These are phyloP conservation scores for Mortierella sp. DNA, from an alignment of 371 early-diverging fungal species.

Conservation along the genomic window DNA sequence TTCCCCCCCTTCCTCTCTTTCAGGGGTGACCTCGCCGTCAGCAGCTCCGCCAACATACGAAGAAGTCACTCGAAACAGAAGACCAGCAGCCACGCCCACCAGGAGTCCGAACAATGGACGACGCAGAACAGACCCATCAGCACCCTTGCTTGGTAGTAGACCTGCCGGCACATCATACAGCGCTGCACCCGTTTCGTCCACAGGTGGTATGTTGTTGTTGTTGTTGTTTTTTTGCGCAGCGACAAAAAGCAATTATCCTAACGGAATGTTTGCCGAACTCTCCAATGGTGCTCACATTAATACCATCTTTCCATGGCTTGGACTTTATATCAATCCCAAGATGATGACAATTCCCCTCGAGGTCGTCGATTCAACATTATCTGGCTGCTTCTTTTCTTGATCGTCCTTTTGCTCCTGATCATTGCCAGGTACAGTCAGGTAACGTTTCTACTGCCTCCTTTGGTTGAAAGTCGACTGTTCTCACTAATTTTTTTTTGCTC, in stretches of 20 bases:
- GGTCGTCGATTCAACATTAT: constrained; percentile 12
- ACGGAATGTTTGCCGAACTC: too few species aligned
- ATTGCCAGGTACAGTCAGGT: neutral
- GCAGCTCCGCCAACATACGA: constrained; percentile 29
- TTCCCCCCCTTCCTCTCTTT: constrained; percentile 2
- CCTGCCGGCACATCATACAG: neutral
- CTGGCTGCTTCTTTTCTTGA: constrained; percentile 17
- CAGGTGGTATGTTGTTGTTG: constrained; percentile 11
- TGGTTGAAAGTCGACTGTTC: neutral
- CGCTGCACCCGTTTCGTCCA: neutral
- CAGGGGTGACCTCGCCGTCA: neutral
- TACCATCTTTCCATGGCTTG: neutral
- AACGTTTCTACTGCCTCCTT: neutral
- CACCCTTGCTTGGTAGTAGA: constrained; percentile 10
- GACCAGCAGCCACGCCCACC: constrained; percentile 6
- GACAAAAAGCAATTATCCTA: too few species aligned
- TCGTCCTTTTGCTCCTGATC: constrained; percentile 10
- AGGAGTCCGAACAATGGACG: neutral
- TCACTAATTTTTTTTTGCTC: neutral
- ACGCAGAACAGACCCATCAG: constrained; percentile 2
- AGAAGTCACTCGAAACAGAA: constrained; percentile 10
- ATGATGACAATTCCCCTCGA: neutral
- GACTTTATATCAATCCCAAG: neutral
- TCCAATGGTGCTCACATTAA: too few species aligned
- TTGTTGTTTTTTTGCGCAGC: too few species aligned